Conservation (phyloP, 2,329 filamentous ascomycete genomes). For the Colletotrichum sp. region DNA sequence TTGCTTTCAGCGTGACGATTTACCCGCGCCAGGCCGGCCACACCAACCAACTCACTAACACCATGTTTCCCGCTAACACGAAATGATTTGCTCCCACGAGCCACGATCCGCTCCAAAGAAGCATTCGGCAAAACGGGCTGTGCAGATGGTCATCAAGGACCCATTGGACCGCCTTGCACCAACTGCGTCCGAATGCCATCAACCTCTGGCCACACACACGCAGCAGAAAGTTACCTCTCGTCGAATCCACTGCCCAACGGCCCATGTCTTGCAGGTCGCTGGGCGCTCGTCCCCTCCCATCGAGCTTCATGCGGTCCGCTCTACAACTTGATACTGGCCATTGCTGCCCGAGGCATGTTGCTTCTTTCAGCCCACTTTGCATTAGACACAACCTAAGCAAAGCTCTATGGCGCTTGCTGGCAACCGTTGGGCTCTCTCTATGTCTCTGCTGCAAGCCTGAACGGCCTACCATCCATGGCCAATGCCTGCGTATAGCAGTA, state of each 20-base stretch:
- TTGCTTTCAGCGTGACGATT: constrained; percentile 5
- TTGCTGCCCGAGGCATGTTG: neutral
- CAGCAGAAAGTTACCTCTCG: neutral
- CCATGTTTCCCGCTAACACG: neutral
- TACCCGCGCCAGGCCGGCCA: neutral
- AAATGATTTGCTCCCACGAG: constrained; percentile 5
- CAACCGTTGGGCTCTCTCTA: neutral
- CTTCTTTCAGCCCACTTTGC: neutral
- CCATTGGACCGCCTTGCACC: neutral
- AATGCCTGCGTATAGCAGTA: neutral
- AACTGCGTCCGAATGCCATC: neutral
- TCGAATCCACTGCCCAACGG: neutral
- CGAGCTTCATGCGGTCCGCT: constrained; percentile 7
- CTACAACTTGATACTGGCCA: neutral
- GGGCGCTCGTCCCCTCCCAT: neutral
- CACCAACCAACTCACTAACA: neutral
- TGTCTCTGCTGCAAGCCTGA: neutral
- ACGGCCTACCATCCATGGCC: neutral
- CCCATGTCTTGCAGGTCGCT: neutral
- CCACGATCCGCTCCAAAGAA: neutral
- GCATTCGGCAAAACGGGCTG: neutral
- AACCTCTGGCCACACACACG: neutral
- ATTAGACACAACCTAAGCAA: neutral
- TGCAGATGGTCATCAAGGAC: neutral
- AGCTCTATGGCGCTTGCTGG: neutral